phyloP scores from a whole-genome alignment of 179 eudicot species.

The Beta corolliflora region DNA sequence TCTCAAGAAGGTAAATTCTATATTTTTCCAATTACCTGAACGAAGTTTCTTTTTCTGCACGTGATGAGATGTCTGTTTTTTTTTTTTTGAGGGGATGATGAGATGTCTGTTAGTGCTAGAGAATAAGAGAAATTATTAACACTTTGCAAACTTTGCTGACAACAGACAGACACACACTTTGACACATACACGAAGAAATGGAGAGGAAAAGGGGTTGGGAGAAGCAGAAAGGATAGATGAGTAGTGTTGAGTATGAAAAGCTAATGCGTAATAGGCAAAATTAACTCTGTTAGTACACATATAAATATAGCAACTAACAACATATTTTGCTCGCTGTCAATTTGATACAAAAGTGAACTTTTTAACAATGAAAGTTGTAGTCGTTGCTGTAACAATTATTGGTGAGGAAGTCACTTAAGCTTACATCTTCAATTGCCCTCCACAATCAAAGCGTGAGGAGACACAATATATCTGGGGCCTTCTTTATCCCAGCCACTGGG shows the following conservation, averaged over 20 bases:
- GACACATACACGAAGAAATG: background rate
- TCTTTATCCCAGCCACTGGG: background rate
- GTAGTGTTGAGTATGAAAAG: too few relatives aligned
- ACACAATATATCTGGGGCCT: background rate
- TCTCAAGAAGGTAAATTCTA: constrained; percentile 64
- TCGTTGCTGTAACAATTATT: background rate
- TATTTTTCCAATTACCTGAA: background rate
- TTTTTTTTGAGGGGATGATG: too few relatives aligned
- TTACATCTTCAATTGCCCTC: background rate
- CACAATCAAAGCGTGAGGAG: background rate
- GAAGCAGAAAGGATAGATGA: too few relatives aligned
- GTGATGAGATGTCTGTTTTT: background rate
- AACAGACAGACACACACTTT: background rate
- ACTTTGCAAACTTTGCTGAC: background rate
- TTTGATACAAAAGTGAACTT: background rate
- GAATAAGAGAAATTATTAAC: background rate
- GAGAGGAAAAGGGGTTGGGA: too few relatives aligned
- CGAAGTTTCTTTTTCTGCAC: background rate
- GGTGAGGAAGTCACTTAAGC: background rate
- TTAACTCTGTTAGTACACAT: background rate
- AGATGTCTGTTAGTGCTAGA: too few relatives aligned
- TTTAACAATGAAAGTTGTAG: background rate
- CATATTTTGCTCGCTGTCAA: background rate
- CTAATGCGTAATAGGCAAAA: too few relatives aligned
- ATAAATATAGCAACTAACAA: background rate